Percentiles rank a stretch among this genome's conserved stretches.
Evolutionary conservation across 352 stramenopile species (phyloP).

Genomic region (Globisporangium barbulae): DNA sequence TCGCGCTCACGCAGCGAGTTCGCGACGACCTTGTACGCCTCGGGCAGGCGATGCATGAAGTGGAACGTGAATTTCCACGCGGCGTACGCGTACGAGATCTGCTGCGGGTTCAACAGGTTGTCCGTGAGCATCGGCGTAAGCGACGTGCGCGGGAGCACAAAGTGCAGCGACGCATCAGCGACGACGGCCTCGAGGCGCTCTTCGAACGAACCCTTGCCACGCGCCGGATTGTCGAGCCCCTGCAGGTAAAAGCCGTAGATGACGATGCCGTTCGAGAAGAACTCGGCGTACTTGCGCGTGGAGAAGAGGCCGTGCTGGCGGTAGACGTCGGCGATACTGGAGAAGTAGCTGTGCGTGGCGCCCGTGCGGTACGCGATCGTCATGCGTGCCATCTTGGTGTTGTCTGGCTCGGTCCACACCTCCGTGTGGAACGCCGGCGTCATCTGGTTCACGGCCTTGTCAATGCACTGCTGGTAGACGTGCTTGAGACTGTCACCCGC

Average conservation of each 20-base stretch:
- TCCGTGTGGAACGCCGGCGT: slow-evolving; percentile 80
- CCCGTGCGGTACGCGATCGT: slow-evolving; percentile 76
- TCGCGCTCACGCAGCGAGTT: slow-evolving; percentile 78
- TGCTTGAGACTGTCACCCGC: slow-evolving; percentile 61
- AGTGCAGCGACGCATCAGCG: slow-evolving; percentile 78
- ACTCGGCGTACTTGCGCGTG: slow-evolving; percentile 82
- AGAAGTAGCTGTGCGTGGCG: slow-evolving; percentile 85
- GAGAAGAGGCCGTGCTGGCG: slow-evolving; percentile 80
- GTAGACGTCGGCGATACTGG: slow-evolving; percentile 83
- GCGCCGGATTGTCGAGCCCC: slow-evolving; percentile 52
- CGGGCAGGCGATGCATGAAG: slow-evolving; percentile 82
- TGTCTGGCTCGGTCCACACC: slow-evolving; percentile 66
- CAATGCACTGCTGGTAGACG: slow-evolving; percentile 80
- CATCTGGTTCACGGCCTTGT: slow-evolving; percentile 69
- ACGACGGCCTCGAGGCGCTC: slow-evolving; percentile 63
- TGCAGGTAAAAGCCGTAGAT: slow-evolving; percentile 86
- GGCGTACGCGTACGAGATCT: slow-evolving; percentile 84
- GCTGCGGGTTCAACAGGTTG: slow-evolving; percentile 65
- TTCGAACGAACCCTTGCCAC: slow-evolving; percentile 57
- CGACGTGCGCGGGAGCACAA: slow-evolving; percentile 79
- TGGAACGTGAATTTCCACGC: slow-evolving; percentile 89
- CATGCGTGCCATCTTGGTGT: slow-evolving; percentile 74
- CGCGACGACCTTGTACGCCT: slow-evolving; percentile 75
- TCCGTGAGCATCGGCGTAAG: slow-evolving; percentile 80
- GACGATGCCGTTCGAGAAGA: slow-evolving; percentile 83